Evolutionary conservation across 345 rosid genomes (phyloP), one percentile per base, ranked within the genome.

Genomic region (Nasturtium officinale): DNA sequence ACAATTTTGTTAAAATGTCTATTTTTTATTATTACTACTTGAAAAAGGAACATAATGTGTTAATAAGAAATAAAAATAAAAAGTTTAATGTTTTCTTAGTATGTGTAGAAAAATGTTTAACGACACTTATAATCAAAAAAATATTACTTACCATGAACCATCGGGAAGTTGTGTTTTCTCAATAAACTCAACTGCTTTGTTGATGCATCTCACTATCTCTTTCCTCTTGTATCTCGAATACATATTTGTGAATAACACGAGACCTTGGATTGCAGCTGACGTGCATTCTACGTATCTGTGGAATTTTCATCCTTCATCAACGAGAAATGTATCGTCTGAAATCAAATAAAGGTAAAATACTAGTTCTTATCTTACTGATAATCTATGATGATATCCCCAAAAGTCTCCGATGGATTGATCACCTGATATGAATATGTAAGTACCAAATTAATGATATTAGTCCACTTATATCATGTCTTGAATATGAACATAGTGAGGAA

Each of bases 131-230:
- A n/a, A n/a, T n/a, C n/a, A n/a, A n/a, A n/a, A n/a, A n/a, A n/a
- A n/a, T n/a, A n/a, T n/a, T n/a, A n/a, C n/a, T n/a, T n/a, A 88
- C 96, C 97, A 88, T 5, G 97, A 90, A 11, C 94, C 97, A 51
- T 91, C 90, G 5, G 77, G 69, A 40, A 38, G 74, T 55, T 89
- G 97, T 40, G 65, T 78, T 71, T 63, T 77, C 56, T 83, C 80
- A 5, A 90, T 83, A 73, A 85, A 89, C 25, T 72, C 23, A 4
- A 74, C 15, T 16, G 90, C 90, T 67, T 86, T 89, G 10, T 30
- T 43, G 0, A 86, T 75, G 17, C 89, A 82, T 4, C 8, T 52
- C 61, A 72, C 46, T 9, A 89, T 79, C 74, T 89, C 89, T 48
- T 56, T 63, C 13, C 21, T 78, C 38, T 81, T 67, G 58, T 89